Evolutionary conservation across 306 rosid genomes (phyloP).

Genomic region (Crataegus laevigata): DNA sequence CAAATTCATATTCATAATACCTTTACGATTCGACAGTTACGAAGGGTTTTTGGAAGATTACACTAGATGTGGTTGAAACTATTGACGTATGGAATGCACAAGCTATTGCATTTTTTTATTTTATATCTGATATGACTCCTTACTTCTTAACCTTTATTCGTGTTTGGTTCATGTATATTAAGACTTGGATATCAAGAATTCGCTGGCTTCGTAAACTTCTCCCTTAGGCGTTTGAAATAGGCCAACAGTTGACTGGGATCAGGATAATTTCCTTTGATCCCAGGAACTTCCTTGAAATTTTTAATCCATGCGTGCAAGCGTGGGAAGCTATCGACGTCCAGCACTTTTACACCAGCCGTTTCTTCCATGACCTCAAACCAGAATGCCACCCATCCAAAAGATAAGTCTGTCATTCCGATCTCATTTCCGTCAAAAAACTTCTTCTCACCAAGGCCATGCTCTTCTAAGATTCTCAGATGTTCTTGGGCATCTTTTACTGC

Average conservation of each 20-base stretch:
- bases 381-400: not conserved
- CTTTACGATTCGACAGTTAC: not conserved
- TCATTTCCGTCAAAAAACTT: not conserved
- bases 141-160: not conserved
- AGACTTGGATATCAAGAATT: not conserved
- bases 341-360: constrained; percentile 11
- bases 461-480: constrained; percentile 5
- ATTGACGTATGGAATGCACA: not conserved
- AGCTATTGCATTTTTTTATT: not conserved
- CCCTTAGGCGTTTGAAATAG: not conserved
- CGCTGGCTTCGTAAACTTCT: not conserved
- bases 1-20: not conserved
- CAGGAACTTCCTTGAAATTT: constrained; percentile 1
- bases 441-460: not conserved
- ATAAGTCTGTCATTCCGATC: constrained; percentile 5
- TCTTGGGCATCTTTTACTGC: constrained; percentile 1
- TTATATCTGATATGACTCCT: not conserved
- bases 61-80: not conserved
- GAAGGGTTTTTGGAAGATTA: constrained; percentile 4
- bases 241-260: not conserved
- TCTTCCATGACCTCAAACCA: not conserved
- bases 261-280: constrained; percentile 3
- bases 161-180: not conserved
- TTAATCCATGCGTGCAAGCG: not conserved
- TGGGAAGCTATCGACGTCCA: not conserved